Conservation (phyloP, 176 grass and related monocot species). For the Hsuehochloa calcarea region DNA sequence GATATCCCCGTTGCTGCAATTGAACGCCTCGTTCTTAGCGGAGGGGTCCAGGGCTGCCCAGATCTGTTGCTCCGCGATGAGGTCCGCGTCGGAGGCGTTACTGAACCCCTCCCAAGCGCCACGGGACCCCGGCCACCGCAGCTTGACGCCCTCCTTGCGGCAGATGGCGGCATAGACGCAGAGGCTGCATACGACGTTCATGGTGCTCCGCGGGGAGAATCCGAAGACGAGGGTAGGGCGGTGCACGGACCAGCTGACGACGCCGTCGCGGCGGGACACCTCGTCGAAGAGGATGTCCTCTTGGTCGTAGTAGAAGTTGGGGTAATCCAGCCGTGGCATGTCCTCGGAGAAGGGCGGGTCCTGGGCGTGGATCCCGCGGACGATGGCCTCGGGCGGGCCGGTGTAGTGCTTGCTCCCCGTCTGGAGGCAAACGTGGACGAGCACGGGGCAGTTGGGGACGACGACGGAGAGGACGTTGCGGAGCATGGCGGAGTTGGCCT, state of each 20-base stretch:
- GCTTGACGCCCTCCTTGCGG: conserved; percentile 42
- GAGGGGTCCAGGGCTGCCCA: conserved; percentile 63
- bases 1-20: conserved; percentile 72
- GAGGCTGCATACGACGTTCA: conserved; percentile 62
- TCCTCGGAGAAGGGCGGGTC: conserved; percentile 52
- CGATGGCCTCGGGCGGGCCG: conserved; percentile 31
- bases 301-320: conserved; percentile 31
- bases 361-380: not conserved
- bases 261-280: conserved; percentile 23
- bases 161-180: conserved; percentile 78
- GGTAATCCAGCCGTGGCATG: conserved; percentile 29
- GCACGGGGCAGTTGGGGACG: conserved; percentile 29
- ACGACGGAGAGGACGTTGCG: conserved; percentile 57
- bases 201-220: conserved; percentile 60
- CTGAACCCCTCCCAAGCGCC: conserved; percentile 60
- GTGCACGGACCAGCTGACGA: conserved; percentile 58
- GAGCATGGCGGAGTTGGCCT: conserved; percentile 50
- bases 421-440: conserved; percentile 66
- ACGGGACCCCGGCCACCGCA: conserved; percentile 52
- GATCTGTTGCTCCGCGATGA: conserved; percentile 78
- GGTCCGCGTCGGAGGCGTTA: conserved; percentile 69
- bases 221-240: conserved; percentile 62
- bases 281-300: conserved; percentile 53
- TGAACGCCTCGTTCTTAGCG: conserved; percentile 68
- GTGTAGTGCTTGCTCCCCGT: conserved; percentile 58